Base-by-base conservation (phyloP, 208 protist species). In the Trypanosoma vivax region DNA sequence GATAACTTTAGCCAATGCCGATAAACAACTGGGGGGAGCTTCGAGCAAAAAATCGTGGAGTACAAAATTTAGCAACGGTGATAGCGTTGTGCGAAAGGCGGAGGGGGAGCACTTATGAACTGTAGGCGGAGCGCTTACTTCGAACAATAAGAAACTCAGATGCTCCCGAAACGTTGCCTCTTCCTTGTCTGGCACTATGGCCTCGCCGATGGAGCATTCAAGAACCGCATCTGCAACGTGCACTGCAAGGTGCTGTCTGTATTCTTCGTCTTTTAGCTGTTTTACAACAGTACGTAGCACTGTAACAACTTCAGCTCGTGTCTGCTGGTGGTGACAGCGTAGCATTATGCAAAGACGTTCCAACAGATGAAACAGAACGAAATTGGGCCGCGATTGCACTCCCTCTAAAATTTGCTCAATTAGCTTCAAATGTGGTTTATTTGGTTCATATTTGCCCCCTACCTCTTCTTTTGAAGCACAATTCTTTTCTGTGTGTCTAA, bases 21-120 rank as follows among this genome's bases (percentile, higher is more conserved):
- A 55, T 23, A 77, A 37, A 23, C 72, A 28, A 9, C 58, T 61
- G 0, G 60, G 40, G 11, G 69, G 47, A 13, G 70, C 65, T 28
- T 69, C 55, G 31, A 64, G 42, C 23, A 91, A 69, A 3, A 94
- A 57, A 33, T 90, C 83, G 19, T 70, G 43, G 0, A 76, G 59
- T 28, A 91, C 49, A 50, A 91, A 77, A 30, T 61, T 62, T 9
- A 94, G 60, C 19, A 68, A 60, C n/a, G 63, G 52, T 10, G 83
- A 78, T 29, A 94, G 47, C 16, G 83, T 84, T 2, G 52, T 38
- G 34, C 72, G 65, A 54, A 94, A 90, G 18, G 81, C 57, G n/a
- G 68, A 56, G 6, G 70, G 62, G 0, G 83, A 79, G 76, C 83
- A 90, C 27, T 63, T 79, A 24, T 65, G 62, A 77, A 90, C 70